Evolutionary conservation across 2,329 filamentous ascomycete genomes (phyloP).

Genomic region (Zarea fungicola): DNA sequence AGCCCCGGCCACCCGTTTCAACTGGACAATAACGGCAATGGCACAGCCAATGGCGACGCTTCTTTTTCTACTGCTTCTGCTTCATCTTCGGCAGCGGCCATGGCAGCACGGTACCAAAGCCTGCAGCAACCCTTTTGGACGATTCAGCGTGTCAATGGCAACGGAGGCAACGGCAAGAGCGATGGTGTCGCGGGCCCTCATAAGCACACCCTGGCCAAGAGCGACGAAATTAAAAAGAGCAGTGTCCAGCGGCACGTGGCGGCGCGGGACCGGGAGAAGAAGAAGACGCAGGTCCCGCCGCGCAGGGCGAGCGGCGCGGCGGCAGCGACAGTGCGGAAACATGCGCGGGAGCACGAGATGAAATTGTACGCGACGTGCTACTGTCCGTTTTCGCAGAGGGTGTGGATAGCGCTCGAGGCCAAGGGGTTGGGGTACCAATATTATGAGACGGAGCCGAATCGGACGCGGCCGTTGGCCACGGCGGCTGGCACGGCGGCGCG

Average conservation of each 20-base stretch:
- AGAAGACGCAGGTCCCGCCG: conserved; percentile 61
- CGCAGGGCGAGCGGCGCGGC: conserved; percentile 70
- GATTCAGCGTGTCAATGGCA: conserved; percentile 72
- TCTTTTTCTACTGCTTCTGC: too few relatives aligned
- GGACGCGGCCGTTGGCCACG: conserved; percentile 45
- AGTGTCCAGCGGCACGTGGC: conserved; percentile 63
- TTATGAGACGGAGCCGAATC: conserved; percentile 77
- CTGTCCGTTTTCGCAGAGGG: conserved; percentile 81
- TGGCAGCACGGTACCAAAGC: conserved; percentile 39
- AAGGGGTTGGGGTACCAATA: conserved; percentile 80
- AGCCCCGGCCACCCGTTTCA: conserved; percentile 37
- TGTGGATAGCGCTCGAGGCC: conserved; percentile 82
- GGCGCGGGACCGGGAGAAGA: conserved; percentile 60
- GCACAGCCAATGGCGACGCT: too few relatives aligned
- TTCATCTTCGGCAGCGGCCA: conserved; percentile 15
- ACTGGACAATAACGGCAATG: conserved; percentile 18
- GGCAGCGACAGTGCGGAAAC: conserved; percentile 62
- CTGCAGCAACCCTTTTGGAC: conserved; percentile 64
- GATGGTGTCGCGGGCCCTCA: conserved; percentile 68
- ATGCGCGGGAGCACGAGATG: conserved; percentile 63
- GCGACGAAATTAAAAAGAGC: conserved; percentile 77
- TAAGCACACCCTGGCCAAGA: conserved; percentile 66
- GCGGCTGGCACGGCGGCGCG: too few relatives aligned
- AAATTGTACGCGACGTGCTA: conserved; percentile 81
- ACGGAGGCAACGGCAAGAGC: conserved; percentile 66